A percentile compares a stretch with the other conserved stretches of the same genome.
These are phyloP conservation scores for Trichosporon faecale DNA, from an alignment of 1,284 basidiomycete genomes.

Conservation along the genomic window DNA sequence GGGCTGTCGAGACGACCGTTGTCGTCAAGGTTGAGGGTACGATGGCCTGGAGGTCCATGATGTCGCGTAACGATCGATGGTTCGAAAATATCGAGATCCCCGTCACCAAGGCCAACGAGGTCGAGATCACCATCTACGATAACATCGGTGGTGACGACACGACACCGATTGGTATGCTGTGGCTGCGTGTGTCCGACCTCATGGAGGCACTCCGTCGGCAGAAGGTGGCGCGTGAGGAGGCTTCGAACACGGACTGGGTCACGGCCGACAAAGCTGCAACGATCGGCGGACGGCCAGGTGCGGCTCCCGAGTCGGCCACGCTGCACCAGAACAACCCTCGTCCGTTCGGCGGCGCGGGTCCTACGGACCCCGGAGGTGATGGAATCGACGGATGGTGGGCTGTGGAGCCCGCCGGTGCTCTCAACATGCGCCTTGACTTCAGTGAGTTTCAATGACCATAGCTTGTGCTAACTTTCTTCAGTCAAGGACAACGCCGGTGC, in stretches of 20 bases:
- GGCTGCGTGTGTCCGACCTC: slow-evolving; percentile 92
- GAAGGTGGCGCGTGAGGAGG: slow-evolving; percentile 76
- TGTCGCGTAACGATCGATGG: slow-evolving; percentile 92
- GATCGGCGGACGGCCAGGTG: slow-evolving; percentile 41
- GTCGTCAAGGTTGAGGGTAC: slow-evolving; percentile 96
- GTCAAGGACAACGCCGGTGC: slow-evolving; percentile 91
- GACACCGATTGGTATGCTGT: slow-evolving; percentile 89
- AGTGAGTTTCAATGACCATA: slow-evolving; percentile 59
- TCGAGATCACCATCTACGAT: slow-evolving; percentile 95
- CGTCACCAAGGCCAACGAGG: slow-evolving; percentile 97
- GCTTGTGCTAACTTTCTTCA: slow-evolving; percentile 43
- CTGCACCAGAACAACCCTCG: slow-evolving; percentile 29
- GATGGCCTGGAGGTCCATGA: slow-evolving; percentile 85
- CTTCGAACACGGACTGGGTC: slow-evolving; percentile 72
- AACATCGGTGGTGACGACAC: slow-evolving; percentile 75
- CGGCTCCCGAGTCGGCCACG: slow-evolving; percentile 38
- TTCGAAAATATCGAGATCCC: slow-evolving; percentile 95
- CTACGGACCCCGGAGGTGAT: slow-evolving; percentile 55
- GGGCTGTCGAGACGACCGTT: slow-evolving; percentile 79
- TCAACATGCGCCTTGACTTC: slow-evolving; percentile 82
- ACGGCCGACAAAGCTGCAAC: slow-evolving; percentile 63
- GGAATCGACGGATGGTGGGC: slow-evolving; percentile 97
- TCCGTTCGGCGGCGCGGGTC: slow-evolving; percentile 16
- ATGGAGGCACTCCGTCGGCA: slow-evolving; percentile 92
- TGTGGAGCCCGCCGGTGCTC: slow-evolving; percentile 94